phyloP scores from a whole-genome alignment of 2,329 filamentous ascomycete species.

The Arthrobotrys megalospora region DNA sequence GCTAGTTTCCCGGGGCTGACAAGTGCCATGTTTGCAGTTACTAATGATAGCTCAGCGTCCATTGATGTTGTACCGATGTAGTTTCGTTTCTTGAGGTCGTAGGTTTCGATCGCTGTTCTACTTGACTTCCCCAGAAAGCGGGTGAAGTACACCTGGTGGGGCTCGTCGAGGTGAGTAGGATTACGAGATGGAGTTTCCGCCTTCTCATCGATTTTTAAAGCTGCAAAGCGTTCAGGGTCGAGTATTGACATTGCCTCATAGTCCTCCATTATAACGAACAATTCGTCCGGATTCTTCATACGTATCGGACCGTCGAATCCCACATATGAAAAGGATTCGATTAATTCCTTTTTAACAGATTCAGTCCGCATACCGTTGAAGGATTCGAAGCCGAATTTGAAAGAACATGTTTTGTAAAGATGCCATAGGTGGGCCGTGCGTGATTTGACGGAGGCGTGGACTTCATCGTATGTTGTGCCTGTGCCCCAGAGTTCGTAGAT shows the following conservation, averaged over 20 bases:
- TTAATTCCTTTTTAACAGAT: constrained; percentile 78
- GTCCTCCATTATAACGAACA: constrained; percentile 87
- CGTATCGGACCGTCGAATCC: constrained; percentile 82
- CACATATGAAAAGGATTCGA: constrained; percentile 85
- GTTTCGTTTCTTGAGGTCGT: constrained; percentile 90
- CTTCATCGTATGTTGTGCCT: constrained; percentile 76
- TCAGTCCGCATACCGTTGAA: constrained; percentile 81
- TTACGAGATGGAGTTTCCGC: constrained; percentile 33
- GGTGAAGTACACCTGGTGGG: constrained; percentile 72
- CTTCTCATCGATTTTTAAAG: constrained; percentile 46
- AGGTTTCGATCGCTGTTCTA: constrained; percentile 78
- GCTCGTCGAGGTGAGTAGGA: constrained; percentile 53
- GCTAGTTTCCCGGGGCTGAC: constrained; percentile 87
- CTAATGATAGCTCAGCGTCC: constrained; percentile 91
- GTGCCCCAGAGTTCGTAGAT: constrained; percentile 92
- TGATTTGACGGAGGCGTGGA: constrained; percentile 77
- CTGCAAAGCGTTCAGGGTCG: constrained; percentile 32
- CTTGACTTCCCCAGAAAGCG: constrained; percentile 78
- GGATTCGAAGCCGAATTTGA: constrained; percentile 88
- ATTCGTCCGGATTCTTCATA: constrained; percentile 80
- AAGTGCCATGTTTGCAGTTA: constrained; percentile 91
- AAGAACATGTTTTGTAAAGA: constrained; percentile 76
- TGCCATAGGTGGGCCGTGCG: constrained; percentile 77
- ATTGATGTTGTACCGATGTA: constrained; percentile 98
- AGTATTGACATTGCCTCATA: constrained; percentile 71